Evolutionary conservation across 305 asterid genomes (phyloP), one percentile per base, ranked within the genome.

Genomic region (Euphrasia arctica): DNA sequence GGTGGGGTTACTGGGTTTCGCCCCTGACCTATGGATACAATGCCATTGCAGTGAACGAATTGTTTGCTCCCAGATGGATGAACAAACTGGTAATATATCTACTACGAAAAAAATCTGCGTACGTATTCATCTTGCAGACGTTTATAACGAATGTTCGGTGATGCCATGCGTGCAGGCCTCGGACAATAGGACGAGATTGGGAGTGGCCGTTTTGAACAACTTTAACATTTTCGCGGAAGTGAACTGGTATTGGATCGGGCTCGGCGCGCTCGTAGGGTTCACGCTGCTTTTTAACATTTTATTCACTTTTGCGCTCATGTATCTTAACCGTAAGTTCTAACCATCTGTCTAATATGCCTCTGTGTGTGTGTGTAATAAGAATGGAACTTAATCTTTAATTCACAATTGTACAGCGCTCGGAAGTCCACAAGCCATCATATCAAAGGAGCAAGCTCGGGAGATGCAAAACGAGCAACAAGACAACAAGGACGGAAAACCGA

Each of bases 41-140:
- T 22, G 95, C 96, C 49, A 50, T 93, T 22, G 72, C 80, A 8
- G 92, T 88, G 9, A 93, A 93, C 39, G 99, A 93, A 71, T 78
- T 93, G 96, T 79, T 78, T 50, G 87, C 93, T 58, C 77, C 92
- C 27, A 76, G 99, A 75, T 93, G 99, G 99, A 83, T 88, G 96
- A 72, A 86, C 76, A 80, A 70, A 82, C 0, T 62, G 71, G 98
- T 89, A 68, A 18, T 82, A 2, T 11, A 43, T 43, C 4, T 18
- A 18, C 22, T 18, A 18, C 22, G 22, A 4, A 47, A 11, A 14
- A 74, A 3, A 41, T 66, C 62, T 49, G 49, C 32, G 41, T 12
- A 31, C 60, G 4, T 18, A 43, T 54, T 60, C 28, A 32, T 70
- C 8, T 45, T 45, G 51, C 27, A 56, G 9, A 41, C 12, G 31